Conservation (phyloP, 345 rosid genomes). For the Bruguiera parviflora region DNA sequence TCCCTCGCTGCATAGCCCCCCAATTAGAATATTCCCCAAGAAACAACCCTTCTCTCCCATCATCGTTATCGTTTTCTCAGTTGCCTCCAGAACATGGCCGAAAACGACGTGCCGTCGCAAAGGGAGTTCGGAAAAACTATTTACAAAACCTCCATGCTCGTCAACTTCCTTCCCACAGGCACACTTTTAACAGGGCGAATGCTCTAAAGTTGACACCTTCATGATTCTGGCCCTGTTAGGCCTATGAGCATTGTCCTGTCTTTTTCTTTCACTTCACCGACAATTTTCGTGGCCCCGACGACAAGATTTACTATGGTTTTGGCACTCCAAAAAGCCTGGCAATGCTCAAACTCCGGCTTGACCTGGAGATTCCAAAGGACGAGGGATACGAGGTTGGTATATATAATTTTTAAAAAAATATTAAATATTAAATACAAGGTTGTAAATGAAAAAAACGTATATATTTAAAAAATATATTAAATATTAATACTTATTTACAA, state of each 20-base stretch:
- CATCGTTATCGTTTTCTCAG: not conserved
- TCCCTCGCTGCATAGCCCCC: too few relatives aligned
- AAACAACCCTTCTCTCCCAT: not conserved
- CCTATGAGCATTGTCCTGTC: slow-evolving; percentile 59
- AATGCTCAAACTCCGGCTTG: slow-evolving; percentile 57
- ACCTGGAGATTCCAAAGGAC: slow-evolving; percentile 39
- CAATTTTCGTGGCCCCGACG: slow-evolving; percentile 59
- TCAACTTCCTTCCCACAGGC: slow-evolving; percentile 69
- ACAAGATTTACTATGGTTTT: slow-evolving; percentile 59
- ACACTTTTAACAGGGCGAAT: slow-evolving; percentile 65
- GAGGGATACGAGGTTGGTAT: slow-evolving; percentile 55
- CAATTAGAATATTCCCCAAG: slow-evolving; percentile 1
- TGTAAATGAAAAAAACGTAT: too few relatives aligned
- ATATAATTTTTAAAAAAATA: too few relatives aligned
- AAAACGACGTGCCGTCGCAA: slow-evolving; percentile 54
- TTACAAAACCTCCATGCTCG: slow-evolving; percentile 65
- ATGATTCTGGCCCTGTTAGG: slow-evolving; percentile 49
- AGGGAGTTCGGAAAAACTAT: slow-evolving; percentile 68
- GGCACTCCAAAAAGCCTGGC: slow-evolving; percentile 60
- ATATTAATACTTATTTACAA: too few relatives aligned
- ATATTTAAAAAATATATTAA: too few relatives aligned
- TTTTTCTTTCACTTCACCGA: slow-evolving; percentile 74
- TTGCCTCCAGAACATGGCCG: slow-evolving; percentile 22
- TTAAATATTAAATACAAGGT: too few relatives aligned
- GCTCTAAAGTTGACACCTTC: slow-evolving; percentile 46